Percentiles rank a stretch among this genome's conserved stretches.
Evolutionary conservation across 1,284 basidiomycete genomes (phyloP).

Genomic region (Microbotryum lychnidis-dioicae): DNA sequence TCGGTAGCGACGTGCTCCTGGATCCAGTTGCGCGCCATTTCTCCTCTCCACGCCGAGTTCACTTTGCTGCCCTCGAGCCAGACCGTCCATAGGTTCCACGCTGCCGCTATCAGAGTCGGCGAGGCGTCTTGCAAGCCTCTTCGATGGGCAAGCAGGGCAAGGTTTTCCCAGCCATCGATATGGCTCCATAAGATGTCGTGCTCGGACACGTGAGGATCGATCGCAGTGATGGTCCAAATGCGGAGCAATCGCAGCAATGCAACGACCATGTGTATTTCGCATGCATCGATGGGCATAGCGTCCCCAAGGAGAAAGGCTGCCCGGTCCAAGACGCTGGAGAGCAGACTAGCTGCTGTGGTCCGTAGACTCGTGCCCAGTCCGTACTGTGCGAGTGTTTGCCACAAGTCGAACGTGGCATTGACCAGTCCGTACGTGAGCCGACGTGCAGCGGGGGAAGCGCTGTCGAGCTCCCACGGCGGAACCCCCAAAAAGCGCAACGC

Average conservation of each 20-base stretch:
- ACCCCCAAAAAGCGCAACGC: constrained; percentile 67
- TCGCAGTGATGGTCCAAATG: constrained; percentile 71
- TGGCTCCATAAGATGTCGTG: constrained; percentile 90
- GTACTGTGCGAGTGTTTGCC: constrained; percentile 61
- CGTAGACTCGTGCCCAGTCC: constrained; percentile 48
- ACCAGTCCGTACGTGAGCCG: constrained; percentile 50
- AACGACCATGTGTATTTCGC: background rate
- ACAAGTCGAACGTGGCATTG: constrained; percentile 56
- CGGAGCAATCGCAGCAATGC: constrained; percentile 46
- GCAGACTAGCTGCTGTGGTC: constrained; percentile 43
- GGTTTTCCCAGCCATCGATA: constrained; percentile 61
- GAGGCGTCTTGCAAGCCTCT: background rate
- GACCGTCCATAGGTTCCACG: constrained; percentile 40
- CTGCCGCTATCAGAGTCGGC: constrained; percentile 41
- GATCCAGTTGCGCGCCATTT: constrained; percentile 46
- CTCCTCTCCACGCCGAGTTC: constrained; percentile 60
- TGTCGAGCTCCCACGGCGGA: constrained; percentile 47
- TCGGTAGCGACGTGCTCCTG: constrained; percentile 4
- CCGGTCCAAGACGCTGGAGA: constrained; percentile 39
- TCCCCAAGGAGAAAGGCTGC: background rate
- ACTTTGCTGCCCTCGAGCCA: constrained; percentile 67
- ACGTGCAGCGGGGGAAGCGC: constrained; percentile 40
- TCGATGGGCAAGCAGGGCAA: constrained; percentile 42
- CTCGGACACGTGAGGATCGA: constrained; percentile 75
- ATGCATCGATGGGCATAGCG: background rate